phyloP scores from a whole-genome alignment of 2,329 filamentous ascomycete species.

The Cladobotryum mycophilum region DNA sequence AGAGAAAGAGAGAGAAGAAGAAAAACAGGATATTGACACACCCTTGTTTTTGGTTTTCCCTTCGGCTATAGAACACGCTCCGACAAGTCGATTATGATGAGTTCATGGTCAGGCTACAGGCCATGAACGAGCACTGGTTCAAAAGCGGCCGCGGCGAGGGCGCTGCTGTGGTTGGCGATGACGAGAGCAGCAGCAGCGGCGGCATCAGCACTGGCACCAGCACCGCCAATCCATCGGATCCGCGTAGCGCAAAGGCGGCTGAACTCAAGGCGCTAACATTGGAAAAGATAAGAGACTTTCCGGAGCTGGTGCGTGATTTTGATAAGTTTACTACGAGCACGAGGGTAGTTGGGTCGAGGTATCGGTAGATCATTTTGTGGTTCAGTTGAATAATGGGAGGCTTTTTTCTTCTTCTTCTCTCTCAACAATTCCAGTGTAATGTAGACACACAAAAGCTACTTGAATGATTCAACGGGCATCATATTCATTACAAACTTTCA shows the following conservation, averaged over 20 bases:
- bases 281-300: slow-evolving; percentile 21
- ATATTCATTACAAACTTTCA: too few species aligned
- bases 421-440: neutral
- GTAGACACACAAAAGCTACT: neutral
- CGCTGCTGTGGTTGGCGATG: neutral
- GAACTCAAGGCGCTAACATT: slow-evolving; percentile 19
- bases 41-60: neutral
- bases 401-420: too few species aligned
- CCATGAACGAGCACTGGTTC: slow-evolving; percentile 16
- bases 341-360: slow-evolving; percentile 6
- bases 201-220: slow-evolving; percentile 4
- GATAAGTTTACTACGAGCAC: slow-evolving; percentile 19
- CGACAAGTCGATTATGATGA: slow-evolving; percentile 21
- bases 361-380: neutral
- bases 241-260: slow-evolving; percentile 10
- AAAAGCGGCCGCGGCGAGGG: slow-evolving; percentile 2
- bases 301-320: slow-evolving; percentile 22
- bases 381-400: neutral
- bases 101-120: slow-evolving; percentile 14
- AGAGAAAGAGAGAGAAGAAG: neutral
- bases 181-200: neutral
- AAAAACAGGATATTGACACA: neutral
- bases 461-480: too few species aligned
- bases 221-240: slow-evolving; percentile 1
- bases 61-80: slow-evolving; percentile 16